Evolutionary conservation across 2,329 filamentous ascomycete genomes (phyloP).

Genomic region (Fusarium brachygibbosum): DNA sequence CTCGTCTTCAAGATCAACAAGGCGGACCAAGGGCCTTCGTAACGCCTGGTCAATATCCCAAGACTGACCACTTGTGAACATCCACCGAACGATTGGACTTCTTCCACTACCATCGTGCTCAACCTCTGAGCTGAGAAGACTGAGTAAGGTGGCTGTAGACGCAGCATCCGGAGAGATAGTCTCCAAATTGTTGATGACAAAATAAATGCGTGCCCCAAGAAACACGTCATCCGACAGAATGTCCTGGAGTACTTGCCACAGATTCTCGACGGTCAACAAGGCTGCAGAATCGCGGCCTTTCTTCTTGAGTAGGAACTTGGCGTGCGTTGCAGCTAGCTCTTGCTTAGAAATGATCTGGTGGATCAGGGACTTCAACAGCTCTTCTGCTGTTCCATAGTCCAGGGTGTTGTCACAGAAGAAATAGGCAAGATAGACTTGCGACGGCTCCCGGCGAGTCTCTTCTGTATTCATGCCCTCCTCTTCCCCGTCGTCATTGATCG

Average conservation of each 20-base stretch:
- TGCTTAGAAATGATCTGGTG: constrained; percentile 56
- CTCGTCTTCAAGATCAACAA: constrained; percentile 39
- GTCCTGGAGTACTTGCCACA: constrained; percentile 59
- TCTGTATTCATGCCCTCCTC: constrained; percentile 48
- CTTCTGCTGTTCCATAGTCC: constrained; percentile 58
- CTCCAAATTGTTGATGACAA: constrained; percentile 59
- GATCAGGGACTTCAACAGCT: constrained; percentile 57
- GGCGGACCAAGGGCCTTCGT: constrained; percentile 8
- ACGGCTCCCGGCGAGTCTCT: constrained; percentile 21
- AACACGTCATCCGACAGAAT: constrained; percentile 54
- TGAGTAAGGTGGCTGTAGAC: constrained; percentile 29
- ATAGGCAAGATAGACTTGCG: constrained; percentile 52
- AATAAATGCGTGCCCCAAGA: constrained; percentile 50
- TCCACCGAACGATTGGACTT: constrained; percentile 51
- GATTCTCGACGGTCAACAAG: constrained; percentile 35
- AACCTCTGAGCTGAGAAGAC: constrained; percentile 15
- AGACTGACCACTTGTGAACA: constrained; percentile 55
- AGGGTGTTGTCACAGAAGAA: constrained; percentile 58
- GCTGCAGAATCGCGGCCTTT: constrained; percentile 25
- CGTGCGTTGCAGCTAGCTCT: constrained; percentile 52
- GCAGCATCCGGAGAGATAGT: constrained; percentile 52
- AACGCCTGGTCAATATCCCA: constrained; percentile 24
- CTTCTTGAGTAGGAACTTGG: constrained; percentile 52
- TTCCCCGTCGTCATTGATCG: constrained; percentile 45
- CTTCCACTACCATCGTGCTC: constrained; percentile 15